A percentile compares a stretch with the other conserved stretches of the same genome.
phyloP scores from a whole-genome alignment of 1,284 basidiomycete species.

The Pulveroboletus sp. region DNA sequence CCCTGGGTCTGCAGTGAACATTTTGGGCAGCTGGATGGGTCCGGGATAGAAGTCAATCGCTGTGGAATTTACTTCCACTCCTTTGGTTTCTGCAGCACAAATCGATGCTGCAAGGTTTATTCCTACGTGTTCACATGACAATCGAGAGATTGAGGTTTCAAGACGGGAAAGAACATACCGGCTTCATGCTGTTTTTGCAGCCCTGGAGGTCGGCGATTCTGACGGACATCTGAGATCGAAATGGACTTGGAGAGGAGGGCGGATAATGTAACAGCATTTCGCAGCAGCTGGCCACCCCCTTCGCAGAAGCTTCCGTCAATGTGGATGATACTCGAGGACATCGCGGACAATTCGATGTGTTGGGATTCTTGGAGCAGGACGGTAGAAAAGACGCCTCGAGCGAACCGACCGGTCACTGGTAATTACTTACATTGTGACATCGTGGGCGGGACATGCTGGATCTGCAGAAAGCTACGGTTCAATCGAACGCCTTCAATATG shows the following conservation, averaged over 20 bases:
- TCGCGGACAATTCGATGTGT: neutral
- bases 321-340: conserved; percentile 17
- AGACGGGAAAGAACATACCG: conserved; percentile 42
- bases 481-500: no score
- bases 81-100: conserved; percentile 50
- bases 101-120: conserved; percentile 62
- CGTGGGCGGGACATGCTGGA: no score
- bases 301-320: conserved; percentile 51
- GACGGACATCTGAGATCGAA: conserved; percentile 59
- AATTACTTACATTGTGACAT: no score
- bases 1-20: conserved; percentile 57
- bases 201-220: conserved; percentile 55
- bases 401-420: no score
- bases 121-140: conserved; percentile 41
- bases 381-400: neutral
- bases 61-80: conserved; percentile 52
- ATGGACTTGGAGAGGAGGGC: conserved; percentile 59
- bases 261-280: conserved; percentile 64
- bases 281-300: conserved; percentile 73
- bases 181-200: conserved; percentile 69
- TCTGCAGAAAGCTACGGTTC: no score
- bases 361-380: neutral
- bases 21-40: conserved; percentile 43
- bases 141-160: neutral
- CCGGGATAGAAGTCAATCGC: conserved; percentile 56